Evolutionary conservation across 2,329 filamentous ascomycete species (phyloP).

Genomic region (Aspergillus sp.): DNA sequence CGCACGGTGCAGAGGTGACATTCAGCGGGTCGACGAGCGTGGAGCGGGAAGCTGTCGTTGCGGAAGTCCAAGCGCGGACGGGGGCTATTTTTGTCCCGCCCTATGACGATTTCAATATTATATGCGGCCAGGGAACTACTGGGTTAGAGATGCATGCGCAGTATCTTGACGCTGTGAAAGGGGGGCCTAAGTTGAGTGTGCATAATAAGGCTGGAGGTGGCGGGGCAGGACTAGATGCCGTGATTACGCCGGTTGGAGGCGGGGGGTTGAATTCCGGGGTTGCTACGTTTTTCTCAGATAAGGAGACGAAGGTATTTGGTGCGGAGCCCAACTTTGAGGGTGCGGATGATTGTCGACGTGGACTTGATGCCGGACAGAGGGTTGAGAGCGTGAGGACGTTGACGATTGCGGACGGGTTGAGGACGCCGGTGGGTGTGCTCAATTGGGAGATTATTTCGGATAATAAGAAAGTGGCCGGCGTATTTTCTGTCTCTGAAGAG

Average conservation of each 20-base stretch:
- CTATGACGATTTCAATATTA: conserved; percentile 89
- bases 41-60: conserved; percentile 77
- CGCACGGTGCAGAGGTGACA: conserved; percentile 74
- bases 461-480: conserved; percentile 64
- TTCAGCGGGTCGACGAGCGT: conserved; percentile 78
- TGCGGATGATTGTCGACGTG: conserved; percentile 77
- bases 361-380: conserved; percentile 63
- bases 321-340: conserved; percentile 81
- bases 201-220: conserved; percentile 18
- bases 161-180: conserved; percentile 54
- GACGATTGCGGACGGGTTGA: conserved; percentile 84
- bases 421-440: conserved; percentile 74
- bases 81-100: conserved; percentile 81
- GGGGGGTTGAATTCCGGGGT: conserved; percentile 85
- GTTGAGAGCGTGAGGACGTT: conserved; percentile 69
- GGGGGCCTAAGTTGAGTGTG: conserved; percentile 25
- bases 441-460: conserved; percentile 79
- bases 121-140: conserved; percentile 89
- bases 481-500: conserved; percentile 75
- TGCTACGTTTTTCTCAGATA: conserved; percentile 69
- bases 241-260: conserved; percentile 82
- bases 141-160: conserved; percentile 80
- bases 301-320: conserved; percentile 75
- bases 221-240: conserved; percentile 56
- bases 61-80: conserved; percentile 67